Evolutionary conservation across 257 asterid species (phyloP).

Genomic region (Petunia secreta): DNA sequence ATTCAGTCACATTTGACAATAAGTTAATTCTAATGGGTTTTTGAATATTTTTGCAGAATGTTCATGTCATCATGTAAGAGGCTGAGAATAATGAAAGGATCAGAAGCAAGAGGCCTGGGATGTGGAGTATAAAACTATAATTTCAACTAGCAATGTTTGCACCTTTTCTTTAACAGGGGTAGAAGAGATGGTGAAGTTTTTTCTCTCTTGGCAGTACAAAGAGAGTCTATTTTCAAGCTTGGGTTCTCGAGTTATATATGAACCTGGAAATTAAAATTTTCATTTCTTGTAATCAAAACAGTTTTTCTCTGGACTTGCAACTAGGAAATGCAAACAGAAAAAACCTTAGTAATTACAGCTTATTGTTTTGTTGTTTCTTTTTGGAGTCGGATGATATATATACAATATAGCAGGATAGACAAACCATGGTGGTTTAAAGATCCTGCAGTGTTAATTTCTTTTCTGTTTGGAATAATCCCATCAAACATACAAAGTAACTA

Average conservation of each 20-base stretch:
- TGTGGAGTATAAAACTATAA: slow-evolving; percentile 37
- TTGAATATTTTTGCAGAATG: slow-evolving; percentile 50
- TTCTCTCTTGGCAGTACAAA: slow-evolving; percentile 5
- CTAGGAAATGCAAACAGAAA: slow-evolving; percentile 20
- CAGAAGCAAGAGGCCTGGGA: slow-evolving; percentile 59
- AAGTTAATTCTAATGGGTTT: not conserved
- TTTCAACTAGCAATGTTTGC: not conserved
- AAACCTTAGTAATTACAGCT: slow-evolving; percentile 20
- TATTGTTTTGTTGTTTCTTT: slow-evolving; percentile 21
- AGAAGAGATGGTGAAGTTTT: not conserved
- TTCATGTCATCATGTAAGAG: slow-evolving; percentile 64
- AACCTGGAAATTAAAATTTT: not conserved
- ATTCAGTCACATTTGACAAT: too few species aligned
- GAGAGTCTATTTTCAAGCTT: slow-evolving; percentile 15
- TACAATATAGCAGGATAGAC: slow-evolving; percentile 12
- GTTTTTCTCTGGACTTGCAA: slow-evolving; percentile 19
- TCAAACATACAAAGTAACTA: slow-evolving; percentile 1
- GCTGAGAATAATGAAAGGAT: slow-evolving; percentile 65
- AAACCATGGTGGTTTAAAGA: slow-evolving; percentile 23
- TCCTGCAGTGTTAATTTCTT: slow-evolving; percentile 25
- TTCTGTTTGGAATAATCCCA: slow-evolving; percentile 25
- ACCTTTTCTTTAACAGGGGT: slow-evolving; percentile 11
- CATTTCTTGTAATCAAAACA: not conserved
- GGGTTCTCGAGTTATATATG: slow-evolving; percentile 26
- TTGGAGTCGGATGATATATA: not conserved